Percentiles rank a stretch among this genome's conserved stretches.
These are phyloP conservation scores for Pythium insidiosum DNA, from an alignment of 352 stramenopile genomes.

Conservation along the genomic window DNA sequence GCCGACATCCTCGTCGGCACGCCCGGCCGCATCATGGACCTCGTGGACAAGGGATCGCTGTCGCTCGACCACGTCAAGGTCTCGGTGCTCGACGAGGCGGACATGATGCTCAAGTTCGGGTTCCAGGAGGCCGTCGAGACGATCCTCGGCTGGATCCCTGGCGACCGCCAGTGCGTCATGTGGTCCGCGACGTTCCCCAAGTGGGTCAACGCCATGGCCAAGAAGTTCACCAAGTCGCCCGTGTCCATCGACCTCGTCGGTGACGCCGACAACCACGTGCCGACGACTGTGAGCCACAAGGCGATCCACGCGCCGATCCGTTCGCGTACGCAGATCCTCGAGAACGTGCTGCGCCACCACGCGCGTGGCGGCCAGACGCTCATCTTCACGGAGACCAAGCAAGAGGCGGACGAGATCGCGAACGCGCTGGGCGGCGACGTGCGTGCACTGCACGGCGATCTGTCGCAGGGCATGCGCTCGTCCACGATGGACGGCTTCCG, in stretches of 20 bases:
- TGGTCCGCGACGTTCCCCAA: constrained; percentile 95
- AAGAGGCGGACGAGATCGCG: constrained; percentile 92
- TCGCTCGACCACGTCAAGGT: constrained; percentile 86
- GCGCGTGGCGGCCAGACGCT: constrained; percentile 80
- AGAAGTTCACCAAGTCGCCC: constrained; percentile 89
- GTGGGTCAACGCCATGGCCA: constrained; percentile 93
- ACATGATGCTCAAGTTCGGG: constrained; percentile 99
- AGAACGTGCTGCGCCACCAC: constrained; percentile 61
- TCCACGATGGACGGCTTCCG: constrained; percentile 96
- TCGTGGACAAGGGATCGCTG: constrained; percentile 91
- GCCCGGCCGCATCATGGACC: constrained; percentile 95
- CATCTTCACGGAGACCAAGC: constrained; percentile 98
- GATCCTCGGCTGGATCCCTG: constrained; percentile 84
- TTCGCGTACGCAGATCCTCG: constrained; percentile 49
- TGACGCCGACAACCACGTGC: constrained; percentile 74
- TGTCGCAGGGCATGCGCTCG: constrained; percentile 85
- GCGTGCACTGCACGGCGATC: constrained; percentile 64
- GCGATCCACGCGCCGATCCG: constrained; percentile 87
- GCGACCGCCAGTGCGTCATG: constrained; percentile 88
- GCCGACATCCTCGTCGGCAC: constrained; percentile 95
- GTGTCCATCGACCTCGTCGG: constrained; percentile 94
- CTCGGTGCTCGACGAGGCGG: constrained; percentile 93
- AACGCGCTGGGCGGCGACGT: constrained; percentile 64
- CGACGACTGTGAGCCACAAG: constrained; percentile 87
- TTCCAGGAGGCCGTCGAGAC: constrained; percentile 97